Evolutionary conservation across 2,329 filamentous ascomycete species (phyloP).

Genomic region (Monosporascus ibericus): DNA sequence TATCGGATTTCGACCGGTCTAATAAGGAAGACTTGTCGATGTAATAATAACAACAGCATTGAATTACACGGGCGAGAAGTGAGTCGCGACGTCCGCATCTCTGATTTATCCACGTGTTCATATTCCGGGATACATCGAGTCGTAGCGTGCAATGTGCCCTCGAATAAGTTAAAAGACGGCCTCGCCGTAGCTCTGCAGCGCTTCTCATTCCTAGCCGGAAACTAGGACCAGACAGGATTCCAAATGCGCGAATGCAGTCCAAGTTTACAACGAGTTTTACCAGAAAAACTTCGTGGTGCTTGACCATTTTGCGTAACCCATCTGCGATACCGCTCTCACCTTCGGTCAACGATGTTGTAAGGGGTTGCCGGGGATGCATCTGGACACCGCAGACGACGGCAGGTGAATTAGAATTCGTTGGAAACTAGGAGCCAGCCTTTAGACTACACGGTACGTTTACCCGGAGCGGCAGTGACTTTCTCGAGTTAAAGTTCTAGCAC

Average conservation of each 20-base stretch:
- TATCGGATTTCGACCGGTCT: no score
- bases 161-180: not conserved
- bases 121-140: not conserved
- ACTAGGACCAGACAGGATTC: not conserved
- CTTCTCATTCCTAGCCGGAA: not conserved
- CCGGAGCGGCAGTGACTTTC: not conserved
- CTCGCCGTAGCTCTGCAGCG: not conserved
- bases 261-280: no score
- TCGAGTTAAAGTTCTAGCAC: not conserved
- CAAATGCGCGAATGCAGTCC: not conserved
- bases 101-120: not conserved
- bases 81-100: not conserved
- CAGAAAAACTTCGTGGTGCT: no score
- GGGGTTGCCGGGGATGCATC: not conserved
- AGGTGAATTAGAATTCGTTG: no score
- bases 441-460: not conserved
- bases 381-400: not conserved
- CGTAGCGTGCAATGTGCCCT: not conserved
- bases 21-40: no score
- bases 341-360: not conserved
- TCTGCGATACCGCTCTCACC: not conserved
- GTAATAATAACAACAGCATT: no score
- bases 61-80: not conserved
- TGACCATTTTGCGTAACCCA: no score
- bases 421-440: not conserved